A percentile compares a stretch with the other conserved stretches of the same genome.
phyloP scores from a whole-genome alignment of 805 yeast species.

The Schizosaccharomyces lindneri region DNA sequence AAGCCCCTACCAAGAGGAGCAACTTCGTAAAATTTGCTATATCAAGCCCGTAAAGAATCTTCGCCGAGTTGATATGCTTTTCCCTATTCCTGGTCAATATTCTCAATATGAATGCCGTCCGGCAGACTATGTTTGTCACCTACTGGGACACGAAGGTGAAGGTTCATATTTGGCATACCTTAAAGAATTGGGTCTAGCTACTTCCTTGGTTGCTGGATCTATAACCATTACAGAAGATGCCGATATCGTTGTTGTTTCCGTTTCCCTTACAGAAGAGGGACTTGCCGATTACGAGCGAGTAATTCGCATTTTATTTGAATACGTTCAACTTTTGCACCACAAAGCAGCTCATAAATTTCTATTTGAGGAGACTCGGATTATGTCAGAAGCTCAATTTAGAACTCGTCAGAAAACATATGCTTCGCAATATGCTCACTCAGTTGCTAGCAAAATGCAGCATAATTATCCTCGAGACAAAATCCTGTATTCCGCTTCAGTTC shows the following conservation, averaged over 20 bases:
- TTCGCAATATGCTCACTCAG: slow-evolving; percentile 41
- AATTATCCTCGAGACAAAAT: slow-evolving; percentile 39
- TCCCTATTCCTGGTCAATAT: slow-evolving; percentile 53
- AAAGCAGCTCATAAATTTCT: slow-evolving; percentile 56
- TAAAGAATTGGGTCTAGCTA: slow-evolving; percentile 53
- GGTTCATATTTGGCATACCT: slow-evolving; percentile 58
- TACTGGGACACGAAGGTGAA: slow-evolving; percentile 77
- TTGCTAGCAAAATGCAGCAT: slow-evolving; percentile 38
- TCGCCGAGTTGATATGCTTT: slow-evolving; percentile 39
- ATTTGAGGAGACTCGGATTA: slow-evolving; percentile 47
- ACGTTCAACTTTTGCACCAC: slow-evolving; percentile 32
- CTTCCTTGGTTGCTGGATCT: slow-evolving; percentile 32
- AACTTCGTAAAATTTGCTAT: slow-evolving; percentile 14
- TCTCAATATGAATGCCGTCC: slow-evolving; percentile 47
- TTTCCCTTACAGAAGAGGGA: slow-evolving; percentile 60
- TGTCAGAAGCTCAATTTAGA: slow-evolving; percentile 45
- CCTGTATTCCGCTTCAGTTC: slow-evolving; percentile 27
- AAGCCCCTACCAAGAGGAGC: slow-evolving; percentile 24
- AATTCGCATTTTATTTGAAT: slow-evolving; percentile 38
- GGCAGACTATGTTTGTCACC: slow-evolving; percentile 44
- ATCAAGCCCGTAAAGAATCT: slow-evolving; percentile 57
- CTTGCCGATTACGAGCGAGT: slow-evolving; percentile 32
- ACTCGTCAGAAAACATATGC: slow-evolving; percentile 59
- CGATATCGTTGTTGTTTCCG: slow-evolving; percentile 39
- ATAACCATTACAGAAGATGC: slow-evolving; percentile 30